Evolutionary conservation across 108 stramenopile genomes (phyloP).

Genomic region (Skeletonema potamos): DNA sequence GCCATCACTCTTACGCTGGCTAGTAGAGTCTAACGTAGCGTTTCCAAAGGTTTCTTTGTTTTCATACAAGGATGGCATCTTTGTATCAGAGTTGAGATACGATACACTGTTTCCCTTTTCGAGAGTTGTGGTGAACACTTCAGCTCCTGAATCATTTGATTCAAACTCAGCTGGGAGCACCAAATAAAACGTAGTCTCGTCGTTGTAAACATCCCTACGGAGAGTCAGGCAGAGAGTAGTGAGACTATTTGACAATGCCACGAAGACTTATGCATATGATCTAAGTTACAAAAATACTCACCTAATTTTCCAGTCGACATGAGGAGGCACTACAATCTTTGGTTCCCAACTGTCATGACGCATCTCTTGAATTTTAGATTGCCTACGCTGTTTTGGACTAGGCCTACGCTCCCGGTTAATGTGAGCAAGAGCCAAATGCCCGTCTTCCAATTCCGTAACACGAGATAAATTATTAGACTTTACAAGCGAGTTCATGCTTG

Average conservation of each 20-base stretch:
- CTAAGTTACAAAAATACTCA: background rate
- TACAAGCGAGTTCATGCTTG: background rate
- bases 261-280: background rate
- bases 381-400: background rate
- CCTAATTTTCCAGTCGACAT: conserved; percentile 34
- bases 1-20: background rate
- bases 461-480: background rate
- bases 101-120: conserved; percentile 10
- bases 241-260: background rate
- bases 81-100: background rate
- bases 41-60: background rate
- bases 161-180: conserved; percentile 27
- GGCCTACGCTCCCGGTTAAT: background rate
- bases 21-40: background rate
- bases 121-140: conserved; percentile 3
- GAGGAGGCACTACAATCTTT: conserved; percentile 13
- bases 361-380: background rate
- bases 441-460: background rate
- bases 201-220: conserved; percentile 22
- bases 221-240: background rate
- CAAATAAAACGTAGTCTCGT: conserved; percentile 30
- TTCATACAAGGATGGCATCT: conserved; percentile 4
- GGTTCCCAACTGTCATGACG: conserved; percentile 21
- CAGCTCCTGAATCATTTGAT: conserved; percentile 14
- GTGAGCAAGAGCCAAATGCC: background rate